Conservation (phyloP, 495 filamentous ascomycete genomes). For the Zalerion maritima region DNA sequence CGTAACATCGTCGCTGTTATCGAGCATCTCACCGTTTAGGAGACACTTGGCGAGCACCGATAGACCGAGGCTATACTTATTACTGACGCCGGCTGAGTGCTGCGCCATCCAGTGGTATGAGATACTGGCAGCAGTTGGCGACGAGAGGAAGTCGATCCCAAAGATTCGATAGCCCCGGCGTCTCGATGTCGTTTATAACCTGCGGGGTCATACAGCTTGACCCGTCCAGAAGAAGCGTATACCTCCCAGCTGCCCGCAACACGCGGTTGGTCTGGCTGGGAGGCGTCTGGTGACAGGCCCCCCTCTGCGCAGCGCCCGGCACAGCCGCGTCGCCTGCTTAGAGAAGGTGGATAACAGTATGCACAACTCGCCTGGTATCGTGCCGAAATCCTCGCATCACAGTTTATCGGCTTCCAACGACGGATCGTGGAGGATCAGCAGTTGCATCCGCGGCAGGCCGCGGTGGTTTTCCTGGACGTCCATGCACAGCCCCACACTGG, state of each 20-base stretch:
- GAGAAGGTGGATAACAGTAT: conserved; percentile 6
- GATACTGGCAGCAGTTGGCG: conserved; percentile 17
- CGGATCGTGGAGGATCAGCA: conserved; percentile 8
- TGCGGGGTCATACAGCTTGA: conserved; percentile 10
- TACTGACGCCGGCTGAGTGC: conserved; percentile 1
- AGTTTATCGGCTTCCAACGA: conserved; percentile 3
- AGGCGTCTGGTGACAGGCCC: neutral
- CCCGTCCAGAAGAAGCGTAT: conserved; percentile 7
- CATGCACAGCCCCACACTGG: conserved; percentile 9
- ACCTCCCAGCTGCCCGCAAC: conserved; percentile 7
- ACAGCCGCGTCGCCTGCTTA: conserved; percentile 9
- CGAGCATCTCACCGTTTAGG: conserved; percentile 15
- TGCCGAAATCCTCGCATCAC: conserved; percentile 1
- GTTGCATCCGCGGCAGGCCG: conserved; percentile 6
- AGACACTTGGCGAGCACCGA: conserved; percentile 14
- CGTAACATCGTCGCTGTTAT: too few species aligned
- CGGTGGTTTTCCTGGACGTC: conserved; percentile 15
- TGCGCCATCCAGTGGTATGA: conserved; percentile 7
- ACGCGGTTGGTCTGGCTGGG: conserved; percentile 3
- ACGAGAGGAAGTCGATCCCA: conserved; percentile 17
- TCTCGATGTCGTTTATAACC: conserved; percentile 9
- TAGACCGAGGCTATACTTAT: conserved; percentile 10
- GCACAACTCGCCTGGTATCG: conserved; percentile 10
- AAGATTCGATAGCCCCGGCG: conserved; percentile 4
- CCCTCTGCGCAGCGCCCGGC: conserved; percentile 1